Percentiles rank a stretch among this genome's conserved stretches.
These are phyloP conservation scores for Hypericum perforatum DNA, from an alignment of 345 rosid genomes.

Conservation along the genomic window DNA sequence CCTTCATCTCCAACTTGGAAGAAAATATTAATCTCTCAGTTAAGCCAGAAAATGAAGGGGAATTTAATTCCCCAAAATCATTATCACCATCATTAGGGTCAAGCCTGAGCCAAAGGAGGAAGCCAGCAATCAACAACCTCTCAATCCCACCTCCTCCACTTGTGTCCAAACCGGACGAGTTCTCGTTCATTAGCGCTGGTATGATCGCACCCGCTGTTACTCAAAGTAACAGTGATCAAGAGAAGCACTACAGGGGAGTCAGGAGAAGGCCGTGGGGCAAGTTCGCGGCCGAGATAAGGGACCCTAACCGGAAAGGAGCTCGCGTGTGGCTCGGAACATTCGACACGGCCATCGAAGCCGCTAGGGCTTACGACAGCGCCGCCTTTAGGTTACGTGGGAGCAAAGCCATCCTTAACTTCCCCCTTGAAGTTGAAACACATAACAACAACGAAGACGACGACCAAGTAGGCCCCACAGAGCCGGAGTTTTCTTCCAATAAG, in stretches of 20 bases:
- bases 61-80: neutral
- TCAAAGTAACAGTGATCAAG: constrained; percentile 10
- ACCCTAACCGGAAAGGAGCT: constrained; percentile 62
- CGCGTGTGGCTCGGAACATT: constrained; percentile 93
- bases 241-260: constrained; percentile 77
- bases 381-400: constrained; percentile 81
- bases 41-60: too few relatives aligned
- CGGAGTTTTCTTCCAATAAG: constrained; percentile 14
- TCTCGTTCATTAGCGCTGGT: too few relatives aligned
- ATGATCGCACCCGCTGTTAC: too few relatives aligned
- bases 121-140: constrained; percentile 43
- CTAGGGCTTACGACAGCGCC: constrained; percentile 79
- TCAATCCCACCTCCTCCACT: constrained; percentile 24
- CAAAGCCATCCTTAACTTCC: constrained; percentile 81
- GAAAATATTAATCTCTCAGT: neutral
- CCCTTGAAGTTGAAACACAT: constrained; percentile 43
- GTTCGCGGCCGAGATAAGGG: constrained; percentile 91
- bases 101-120: constrained; percentile 44
- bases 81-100: constrained; percentile 18
- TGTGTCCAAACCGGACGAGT: neutral
- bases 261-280: constrained; percentile 93
- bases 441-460: too few relatives aligned
- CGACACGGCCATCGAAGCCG: constrained; percentile 64
- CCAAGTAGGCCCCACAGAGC: neutral
- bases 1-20: constrained; percentile 20